Evolutionary conservation across 768 basidiomycete genomes (phyloP).

Genomic region (Pleurotus djamor): DNA sequence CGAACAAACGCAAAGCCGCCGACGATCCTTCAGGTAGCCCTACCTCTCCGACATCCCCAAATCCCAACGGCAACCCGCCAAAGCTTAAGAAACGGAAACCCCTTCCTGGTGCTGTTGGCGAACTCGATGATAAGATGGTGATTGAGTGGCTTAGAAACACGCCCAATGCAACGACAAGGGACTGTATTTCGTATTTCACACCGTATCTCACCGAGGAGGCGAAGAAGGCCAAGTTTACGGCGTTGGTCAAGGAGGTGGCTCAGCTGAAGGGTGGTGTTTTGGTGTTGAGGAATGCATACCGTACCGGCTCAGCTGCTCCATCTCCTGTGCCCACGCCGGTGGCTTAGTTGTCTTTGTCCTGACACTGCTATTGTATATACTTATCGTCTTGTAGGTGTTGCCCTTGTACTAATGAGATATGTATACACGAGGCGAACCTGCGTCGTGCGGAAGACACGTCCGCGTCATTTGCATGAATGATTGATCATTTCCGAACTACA

Average conservation of each 20-base stretch:
- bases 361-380: not conserved
- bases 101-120: conserved; percentile 37
- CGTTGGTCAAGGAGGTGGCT: conserved; percentile 78
- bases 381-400: not conserved
- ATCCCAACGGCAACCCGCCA: conserved; percentile 41
- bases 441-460: no score
- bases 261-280: conserved; percentile 66
- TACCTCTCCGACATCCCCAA: conserved; percentile 26
- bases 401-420: not conserved
- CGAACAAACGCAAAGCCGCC: conserved; percentile 35
- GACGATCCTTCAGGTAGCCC: conserved; percentile 29
- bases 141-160: conserved; percentile 75
- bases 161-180: conserved; percentile 69
- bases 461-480: no score
- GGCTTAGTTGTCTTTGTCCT: not conserved
- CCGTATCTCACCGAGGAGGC: conserved; percentile 67
- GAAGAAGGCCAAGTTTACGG: conserved; percentile 76
- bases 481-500: no score
- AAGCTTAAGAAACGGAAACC: conserved; percentile 60
- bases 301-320: conserved; percentile 30
- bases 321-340: conserved; percentile 23
- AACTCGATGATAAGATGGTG: conserved; percentile 63
- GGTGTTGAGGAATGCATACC: conserved; percentile 45
- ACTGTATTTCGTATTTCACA: conserved; percentile 80
- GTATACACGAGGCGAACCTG: no score